Base-by-base conservation (phyloP, 352 stramenopile genomes). In the Blastocystis sp. region DNA sequence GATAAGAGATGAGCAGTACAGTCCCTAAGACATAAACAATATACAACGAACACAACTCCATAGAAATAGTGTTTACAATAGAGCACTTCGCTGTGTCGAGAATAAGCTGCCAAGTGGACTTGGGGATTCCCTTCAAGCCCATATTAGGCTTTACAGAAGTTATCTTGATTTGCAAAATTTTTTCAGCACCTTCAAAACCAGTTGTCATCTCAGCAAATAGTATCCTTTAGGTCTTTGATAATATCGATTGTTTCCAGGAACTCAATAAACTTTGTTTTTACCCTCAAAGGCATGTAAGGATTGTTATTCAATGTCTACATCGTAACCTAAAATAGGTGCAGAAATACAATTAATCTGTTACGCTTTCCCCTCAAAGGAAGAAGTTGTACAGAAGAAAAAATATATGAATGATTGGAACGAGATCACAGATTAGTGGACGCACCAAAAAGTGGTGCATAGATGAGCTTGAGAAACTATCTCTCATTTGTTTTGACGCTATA, bases 131-230 rank as follows among this genome's bases (percentile, higher is more conserved):
- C n/a, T 96, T 95, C 59, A 98, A 94, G 59, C 97, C 96, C n/a
- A 91, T 90, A 45, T 69, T 79, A 4, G 79, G 75, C 64, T 90
- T 64, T 20, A 89, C 47, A 23, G 92, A 76, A 79, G 93, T 92
- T 91, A 99, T 98, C 91, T 97, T 94, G 87, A 96, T 96, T 90
- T 98, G 94, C 70, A 98, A 93, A 91, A 97, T 98, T 92, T 98
- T 98, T 91, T 98, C 96, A 1, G 97, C 96, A 3, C 97, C 97
- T 91, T 99, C 97, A 91, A 99, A 99, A 55, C 93, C 89, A 68
- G 69, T 29, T 68, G 34, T 50, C 75, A 79, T 84, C 54, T 84
- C 73, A 84, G 43, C 73, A 66, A 45, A 50, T 11, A 37, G 73
- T 26, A 41, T 43, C 29, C 41, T 47, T 69, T 41, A 84, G 64